Evolutionary conservation across 2,329 filamentous ascomycete genomes (phyloP).

Genomic region (Colletotrichum sp.): DNA sequence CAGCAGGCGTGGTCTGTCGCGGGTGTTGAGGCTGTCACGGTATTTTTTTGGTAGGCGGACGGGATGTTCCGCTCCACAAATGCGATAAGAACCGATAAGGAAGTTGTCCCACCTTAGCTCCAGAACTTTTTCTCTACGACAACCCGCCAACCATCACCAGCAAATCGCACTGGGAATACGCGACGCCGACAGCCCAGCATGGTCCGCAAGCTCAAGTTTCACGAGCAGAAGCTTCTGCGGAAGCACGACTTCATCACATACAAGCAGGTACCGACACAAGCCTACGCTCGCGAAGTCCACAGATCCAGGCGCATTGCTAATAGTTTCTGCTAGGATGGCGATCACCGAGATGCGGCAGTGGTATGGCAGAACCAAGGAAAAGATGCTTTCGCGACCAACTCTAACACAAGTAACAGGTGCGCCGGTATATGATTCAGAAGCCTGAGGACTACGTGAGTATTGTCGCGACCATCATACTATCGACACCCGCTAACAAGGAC

Average conservation of each 20-base stretch:
- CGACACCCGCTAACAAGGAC: not conserved
- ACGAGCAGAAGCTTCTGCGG: conserved; percentile 95
- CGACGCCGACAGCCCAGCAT: conserved; percentile 54
- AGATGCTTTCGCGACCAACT: not conserved
- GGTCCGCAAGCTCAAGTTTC: conserved; percentile 95
- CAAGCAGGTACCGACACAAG: conserved; percentile 49
- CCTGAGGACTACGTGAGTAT: conserved; percentile 73
- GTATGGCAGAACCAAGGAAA: not conserved
- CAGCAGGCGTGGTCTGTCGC: conserved; percentile 11
- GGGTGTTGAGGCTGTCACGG: conserved; percentile 21
- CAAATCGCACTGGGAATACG: not conserved
- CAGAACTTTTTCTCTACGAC: conserved; percentile 4
- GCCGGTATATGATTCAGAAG: conserved; percentile 86
- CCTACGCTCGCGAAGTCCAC: not conserved
- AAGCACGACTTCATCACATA: conserved; percentile 94
- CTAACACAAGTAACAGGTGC: conserved; percentile 2
- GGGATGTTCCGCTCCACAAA: conserved; percentile 20
- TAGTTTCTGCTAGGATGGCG: conserved; percentile 5
- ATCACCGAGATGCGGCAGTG: conserved; percentile 77
- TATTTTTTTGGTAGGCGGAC: conserved; percentile 20
- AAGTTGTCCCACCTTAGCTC: conserved; percentile 15
- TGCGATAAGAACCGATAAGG: conserved; percentile 19
- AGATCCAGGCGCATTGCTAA: conserved; percentile 2
- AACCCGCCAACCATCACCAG: not conserved
- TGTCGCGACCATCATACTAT: not conserved